Conservation (phyloP, 1,284 basidiomycete genomes). For the Coriolopsis trogii region DNA sequence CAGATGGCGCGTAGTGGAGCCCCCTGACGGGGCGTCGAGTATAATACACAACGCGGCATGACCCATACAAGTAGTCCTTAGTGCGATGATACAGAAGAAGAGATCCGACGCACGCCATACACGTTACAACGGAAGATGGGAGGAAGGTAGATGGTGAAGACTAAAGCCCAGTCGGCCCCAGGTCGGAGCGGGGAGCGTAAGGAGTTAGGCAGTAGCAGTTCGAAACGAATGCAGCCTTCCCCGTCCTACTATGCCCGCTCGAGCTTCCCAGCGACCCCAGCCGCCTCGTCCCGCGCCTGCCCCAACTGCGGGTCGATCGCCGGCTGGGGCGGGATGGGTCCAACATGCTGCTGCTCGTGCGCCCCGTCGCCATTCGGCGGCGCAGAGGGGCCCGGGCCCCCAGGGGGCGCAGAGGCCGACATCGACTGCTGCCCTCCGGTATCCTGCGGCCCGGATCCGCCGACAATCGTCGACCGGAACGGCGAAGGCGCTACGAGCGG, state of each 20-base stretch:
- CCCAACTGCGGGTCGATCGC: constrained; percentile 39
- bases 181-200: neutral
- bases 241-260: constrained; percentile 25
- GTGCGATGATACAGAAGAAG: constrained; percentile 9
- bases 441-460: constrained; percentile 31
- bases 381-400: constrained; percentile 25
- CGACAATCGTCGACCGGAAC: constrained; percentile 47
- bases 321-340: constrained; percentile 8
- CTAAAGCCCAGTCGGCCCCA: no score
- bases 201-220: no score
- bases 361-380: neutral
- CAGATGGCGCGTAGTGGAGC: no score
- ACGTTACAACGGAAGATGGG: neutral
- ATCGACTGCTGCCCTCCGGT: constrained; percentile 30
- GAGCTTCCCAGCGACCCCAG: constrained; percentile 35
- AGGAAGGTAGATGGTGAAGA: no score
- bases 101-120: neutral
- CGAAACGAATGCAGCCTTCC: neutral
- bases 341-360: constrained; percentile 27
- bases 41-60: constrained; percentile 18
- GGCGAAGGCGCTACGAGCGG: constrained; percentile 67
- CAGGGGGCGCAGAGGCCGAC: constrained; percentile 40
- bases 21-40: no score
- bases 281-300: constrained; percentile 41
- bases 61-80: constrained; percentile 17